phyloP scores from a whole-genome alignment of 2,329 filamentous ascomycete species.

The Trichoderma citrinoviride region DNA sequence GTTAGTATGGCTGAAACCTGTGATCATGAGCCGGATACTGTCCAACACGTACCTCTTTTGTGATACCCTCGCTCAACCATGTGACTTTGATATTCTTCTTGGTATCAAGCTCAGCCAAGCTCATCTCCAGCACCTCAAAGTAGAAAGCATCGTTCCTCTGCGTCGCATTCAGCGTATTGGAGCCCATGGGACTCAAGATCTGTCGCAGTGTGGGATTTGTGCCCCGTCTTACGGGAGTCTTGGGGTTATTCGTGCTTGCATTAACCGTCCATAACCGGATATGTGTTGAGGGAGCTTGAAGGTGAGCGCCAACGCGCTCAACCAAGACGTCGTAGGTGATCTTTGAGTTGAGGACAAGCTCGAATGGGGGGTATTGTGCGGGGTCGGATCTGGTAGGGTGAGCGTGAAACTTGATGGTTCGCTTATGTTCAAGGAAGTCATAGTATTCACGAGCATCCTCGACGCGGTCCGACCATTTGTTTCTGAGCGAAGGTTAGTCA shows the following conservation, averaged over 20 bases:
- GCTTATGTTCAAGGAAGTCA: conserved; percentile 85
- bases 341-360: conserved; percentile 77
- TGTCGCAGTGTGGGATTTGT: conserved; percentile 68
- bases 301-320: conserved; percentile 74
- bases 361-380: conserved; percentile 64
- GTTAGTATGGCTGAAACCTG: neutral
- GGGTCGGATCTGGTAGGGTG: conserved; percentile 56
- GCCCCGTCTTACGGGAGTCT: conserved; percentile 71
- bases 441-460: conserved; percentile 84
- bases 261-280: conserved; percentile 89
- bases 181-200: conserved; percentile 73
- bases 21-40: too few relatives aligned
- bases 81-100: conserved; percentile 83
- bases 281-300: conserved; percentile 79
- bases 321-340: conserved; percentile 86
- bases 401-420: conserved; percentile 74
- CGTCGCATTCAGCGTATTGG: conserved; percentile 63
- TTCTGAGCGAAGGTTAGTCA: conserved; percentile 18
- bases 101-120: conserved; percentile 85
- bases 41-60: conserved; percentile 68
- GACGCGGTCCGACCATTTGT: conserved; percentile 47
- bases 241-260: conserved; percentile 70
- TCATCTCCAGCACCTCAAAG: conserved; percentile 94
- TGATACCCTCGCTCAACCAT: conserved; percentile 85
- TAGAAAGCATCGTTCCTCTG: conserved; percentile 77